Evolutionary conservation across 148 eudicot genomes (phyloP), one percentile per base, ranked within the genome.

Genomic region (Vaccinium corymbosum): DNA sequence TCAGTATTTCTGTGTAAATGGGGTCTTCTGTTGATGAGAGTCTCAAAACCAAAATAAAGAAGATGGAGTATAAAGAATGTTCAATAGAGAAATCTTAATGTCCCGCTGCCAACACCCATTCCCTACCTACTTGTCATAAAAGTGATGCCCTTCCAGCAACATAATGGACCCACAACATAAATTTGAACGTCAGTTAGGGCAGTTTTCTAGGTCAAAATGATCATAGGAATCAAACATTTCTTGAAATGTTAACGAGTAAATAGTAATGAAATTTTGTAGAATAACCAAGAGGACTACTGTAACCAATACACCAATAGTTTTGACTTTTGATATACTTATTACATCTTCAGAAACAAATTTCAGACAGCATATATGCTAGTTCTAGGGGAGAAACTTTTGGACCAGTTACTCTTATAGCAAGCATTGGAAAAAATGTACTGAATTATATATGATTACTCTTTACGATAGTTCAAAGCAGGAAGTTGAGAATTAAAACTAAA

Each of bases 121-220:
- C 99, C 99, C 87, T 96, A 97, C 86, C 99, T 89, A 85, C 99
- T 96, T 20, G 99, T 94, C 99, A 96, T 96, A 82, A 94, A 96
- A 76, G 99, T 96, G 84, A 96, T 88, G 76, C 87, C 87, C 88
- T 88, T 96, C 98, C 99, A 96, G 99, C 98, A 81, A 96, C 99
- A 87, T 96, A 96, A 85, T 96, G 98, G 17, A 96, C 94, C 98
- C 92, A 84, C 89, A 90, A 17, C 12, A 66, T 76, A 46, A 64
- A 74, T 53, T 62, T 52, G 66, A 80, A 50, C 51, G 42, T 38
- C 80, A 70, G 35, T 59, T 56, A 81, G 29, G 76, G 62, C 62
- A 81, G 76, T 48, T 49, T 61, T 25, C 25, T 62, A 66, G 8
- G 48, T 20, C 66, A 38, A 81, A 75, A 51, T 64, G 29, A 81